Conservation (phyloP, 371 early-diverging fungal genomes). For the Mucor lusitanicus region DNA sequence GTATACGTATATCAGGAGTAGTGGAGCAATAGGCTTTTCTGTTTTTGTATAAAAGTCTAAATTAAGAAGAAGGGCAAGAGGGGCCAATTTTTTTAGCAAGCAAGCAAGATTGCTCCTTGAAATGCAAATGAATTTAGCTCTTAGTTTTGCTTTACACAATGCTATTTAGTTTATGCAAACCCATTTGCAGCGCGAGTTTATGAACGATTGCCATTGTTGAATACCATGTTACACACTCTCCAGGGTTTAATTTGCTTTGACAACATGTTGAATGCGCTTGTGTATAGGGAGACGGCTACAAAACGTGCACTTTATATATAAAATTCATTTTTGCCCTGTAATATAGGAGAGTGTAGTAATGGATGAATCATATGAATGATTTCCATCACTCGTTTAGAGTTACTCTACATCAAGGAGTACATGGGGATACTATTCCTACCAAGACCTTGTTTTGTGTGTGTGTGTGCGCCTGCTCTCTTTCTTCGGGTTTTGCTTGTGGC, state of each 20-base stretch:
- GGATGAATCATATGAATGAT: neutral
- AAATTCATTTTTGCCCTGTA: neutral
- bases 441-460: neutral
- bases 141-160: too few relatives aligned
- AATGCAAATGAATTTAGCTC: neutral
- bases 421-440: neutral
- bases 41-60: constrained; percentile 5
- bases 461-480: neutral
- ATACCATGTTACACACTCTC: neutral
- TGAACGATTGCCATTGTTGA: neutral
- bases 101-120: neutral
- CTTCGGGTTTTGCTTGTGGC: constrained; percentile 4
- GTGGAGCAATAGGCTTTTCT: neutral
- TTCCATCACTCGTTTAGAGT: neutral
- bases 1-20: neutral
- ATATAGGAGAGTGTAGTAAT: neutral
- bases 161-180: neutral
- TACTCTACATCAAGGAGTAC: neutral
- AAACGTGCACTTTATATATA: neutral
- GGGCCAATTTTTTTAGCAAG: neutral
- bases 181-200: neutral
- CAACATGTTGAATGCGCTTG: neutral
- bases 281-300: neutral
- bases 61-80: neutral
- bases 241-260: neutral